Evolutionary conservation across 257 asterid species (phyloP), one percentile per base, ranked within the genome.

Genomic region (Nicotiana obtusifolia): DNA sequence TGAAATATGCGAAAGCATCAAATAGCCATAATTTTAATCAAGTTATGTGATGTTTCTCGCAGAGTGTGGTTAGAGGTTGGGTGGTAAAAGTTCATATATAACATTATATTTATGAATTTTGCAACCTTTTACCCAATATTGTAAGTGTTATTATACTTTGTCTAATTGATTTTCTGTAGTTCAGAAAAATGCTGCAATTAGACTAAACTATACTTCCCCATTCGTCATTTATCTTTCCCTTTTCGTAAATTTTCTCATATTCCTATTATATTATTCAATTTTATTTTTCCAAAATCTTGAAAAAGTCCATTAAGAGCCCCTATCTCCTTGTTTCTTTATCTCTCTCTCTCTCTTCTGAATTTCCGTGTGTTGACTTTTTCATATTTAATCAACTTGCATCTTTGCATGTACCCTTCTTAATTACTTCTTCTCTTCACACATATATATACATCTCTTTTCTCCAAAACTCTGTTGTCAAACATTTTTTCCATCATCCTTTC

Each of bases 281-380:
- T 64, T 61, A 11, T 20, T 11, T 30, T 10, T 53, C 81, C 17
- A 73, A 52, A 73, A 53, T 33, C 64, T 80, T 82, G 28, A 87
- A 85, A 87, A 86, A 80, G 93, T 91, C 94, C 78, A 86, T 65
- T 14, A 10, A 83, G 79, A 66, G 35, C 81, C 49, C 19, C 53
- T 60, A 61, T 69, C 77, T 77, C 61, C 62, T 82, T 73, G 52
- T 71, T 41, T 54, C 16, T 31, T 52, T 30, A 54, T 59, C 65
- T 80, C 71, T 52, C 62, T 73, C 86, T 71, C 69, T 67, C 82
- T 80, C 81, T 76, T 47, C 69, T 81, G 90, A 89, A 82, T 82
- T 60, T 82, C 80, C 87, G 16, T 81, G 71, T 69, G 82, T 85
- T 87, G 90, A 86, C 90, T 77, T 90, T 66, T 24, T 47, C 53